These are phyloP conservation scores for Lactuca sativa DNA, from an alignment of 129 eudicot species.

Conservation along the genomic window DNA sequence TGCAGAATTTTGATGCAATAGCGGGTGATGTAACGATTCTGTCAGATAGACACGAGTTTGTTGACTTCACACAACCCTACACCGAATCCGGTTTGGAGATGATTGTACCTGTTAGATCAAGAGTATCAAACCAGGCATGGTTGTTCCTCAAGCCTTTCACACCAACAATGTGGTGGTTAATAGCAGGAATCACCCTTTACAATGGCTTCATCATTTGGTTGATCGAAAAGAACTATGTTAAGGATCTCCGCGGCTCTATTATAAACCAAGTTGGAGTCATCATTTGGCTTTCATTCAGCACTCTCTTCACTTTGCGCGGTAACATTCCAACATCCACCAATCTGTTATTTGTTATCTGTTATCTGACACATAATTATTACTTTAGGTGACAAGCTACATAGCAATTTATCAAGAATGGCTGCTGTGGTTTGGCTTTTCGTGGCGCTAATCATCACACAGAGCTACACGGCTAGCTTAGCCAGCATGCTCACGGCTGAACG, in stretches of 20 bases:
- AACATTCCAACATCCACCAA: not conserved
- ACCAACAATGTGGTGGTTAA: slow-evolving; percentile 43
- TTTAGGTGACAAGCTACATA: slow-evolving; percentile 42
- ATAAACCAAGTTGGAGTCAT: slow-evolving; percentile 32
- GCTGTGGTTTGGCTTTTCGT: slow-evolving; percentile 56
- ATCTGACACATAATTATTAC: not conserved
- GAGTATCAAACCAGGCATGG: slow-evolving; percentile 39
- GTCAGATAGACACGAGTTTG: slow-evolving; percentile 25
- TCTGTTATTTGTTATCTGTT: not conserved
- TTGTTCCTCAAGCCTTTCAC: slow-evolving; percentile 60
- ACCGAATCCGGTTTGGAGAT: slow-evolving; percentile 51
- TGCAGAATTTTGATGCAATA: slow-evolving; percentile 54
- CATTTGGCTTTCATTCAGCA: slow-evolving; percentile 47
- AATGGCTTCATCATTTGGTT: slow-evolving; percentile 58
- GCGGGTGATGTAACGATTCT: slow-evolving; percentile 57
- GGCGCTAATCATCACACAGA: slow-evolving; percentile 50
- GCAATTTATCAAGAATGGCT: slow-evolving; percentile 53
- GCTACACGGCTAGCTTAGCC: slow-evolving; percentile 68
- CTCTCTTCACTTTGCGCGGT: slow-evolving; percentile 52
- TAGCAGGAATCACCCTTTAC: slow-evolving; percentile 34
- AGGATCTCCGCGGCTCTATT: slow-evolving; percentile 16
- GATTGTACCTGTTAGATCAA: slow-evolving; percentile 47
- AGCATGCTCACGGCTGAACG: slow-evolving; percentile 59
- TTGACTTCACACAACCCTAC: slow-evolving; percentile 56
- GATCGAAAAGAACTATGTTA: slow-evolving; percentile 34